Conservation (phyloP, 2,329 filamentous ascomycete species). For the Exophiala calicioides region DNA sequence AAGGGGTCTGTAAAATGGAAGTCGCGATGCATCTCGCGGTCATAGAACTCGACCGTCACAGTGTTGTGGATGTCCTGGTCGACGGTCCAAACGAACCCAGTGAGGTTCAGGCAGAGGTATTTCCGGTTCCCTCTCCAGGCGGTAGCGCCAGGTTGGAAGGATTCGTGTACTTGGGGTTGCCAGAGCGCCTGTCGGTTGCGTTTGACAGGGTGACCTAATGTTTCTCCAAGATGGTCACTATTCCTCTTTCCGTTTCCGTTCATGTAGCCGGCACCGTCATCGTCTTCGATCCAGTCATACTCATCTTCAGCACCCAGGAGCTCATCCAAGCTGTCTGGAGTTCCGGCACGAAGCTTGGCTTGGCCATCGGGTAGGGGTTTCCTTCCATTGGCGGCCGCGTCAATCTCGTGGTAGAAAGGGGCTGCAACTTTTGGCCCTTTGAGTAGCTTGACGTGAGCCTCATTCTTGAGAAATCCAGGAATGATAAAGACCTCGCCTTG, state of each 20-base stretch:
- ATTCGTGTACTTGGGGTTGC: slow-evolving; percentile 71
- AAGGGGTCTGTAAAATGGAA: slow-evolving; percentile 98
- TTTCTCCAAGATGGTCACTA: slow-evolving; percentile 50
- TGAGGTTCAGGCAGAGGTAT: slow-evolving; percentile 89
- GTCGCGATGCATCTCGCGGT: slow-evolving; percentile 85
- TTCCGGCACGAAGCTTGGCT: slow-evolving; percentile 57
- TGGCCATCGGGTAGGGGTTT: slow-evolving; percentile 57
- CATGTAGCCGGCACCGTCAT: slow-evolving; percentile 88
- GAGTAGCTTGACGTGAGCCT: slow-evolving; percentile 56
- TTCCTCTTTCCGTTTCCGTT: slow-evolving; percentile 66
- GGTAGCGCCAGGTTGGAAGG: slow-evolving; percentile 92
- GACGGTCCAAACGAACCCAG: slow-evolving; percentile 95
- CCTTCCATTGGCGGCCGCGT: slow-evolving; percentile 59
- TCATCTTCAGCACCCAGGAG: slow-evolving; percentile 68
- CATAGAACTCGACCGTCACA: slow-evolving; percentile 96
- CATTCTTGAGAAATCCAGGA: slow-evolving; percentile 65
- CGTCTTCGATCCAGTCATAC: slow-evolving; percentile 88
- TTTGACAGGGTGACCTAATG: slow-evolving; percentile 51
- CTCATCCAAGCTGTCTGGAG: slow-evolving; percentile 76
- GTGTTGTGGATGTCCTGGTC: slow-evolving; percentile 93
- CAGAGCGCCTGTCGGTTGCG: slow-evolving; percentile 51
- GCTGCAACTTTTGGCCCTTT: slow-evolving; percentile 57
- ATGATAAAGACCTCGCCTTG: slow-evolving; percentile 94
- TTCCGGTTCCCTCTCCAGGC: slow-evolving; percentile 94
- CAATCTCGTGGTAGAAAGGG: slow-evolving; percentile 79